Evolutionary conservation across 169 alveolate genomes (phyloP), one percentile per base, ranked within the genome.

Genomic region (Theileria annulata): DNA sequence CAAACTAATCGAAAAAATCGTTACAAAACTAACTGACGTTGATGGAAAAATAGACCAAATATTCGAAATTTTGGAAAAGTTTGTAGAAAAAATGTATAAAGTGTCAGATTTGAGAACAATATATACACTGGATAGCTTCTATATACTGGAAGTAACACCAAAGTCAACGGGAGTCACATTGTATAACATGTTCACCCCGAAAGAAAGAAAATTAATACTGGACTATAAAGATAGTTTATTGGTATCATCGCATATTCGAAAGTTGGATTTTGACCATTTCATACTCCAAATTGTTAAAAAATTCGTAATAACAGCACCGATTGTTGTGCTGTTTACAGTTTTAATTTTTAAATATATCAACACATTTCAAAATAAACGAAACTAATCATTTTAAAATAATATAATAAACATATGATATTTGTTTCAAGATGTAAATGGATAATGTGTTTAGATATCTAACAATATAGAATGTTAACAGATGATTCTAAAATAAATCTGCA

Each of bases 131-230:
- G 69, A 23, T 25, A 33, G 63, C 21, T 69, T 69, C 48, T 69
- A 69, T 23, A 56, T 69, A n/a, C 28, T 69, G 3, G 77, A 69
- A 73, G 48, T 69, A 19, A 42, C 25, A 31, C 51, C 77, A 69
- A 69, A 56, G 42, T 49, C 60, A 4, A 28, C 63, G 9, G 77
- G 77, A 56, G 5, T 48, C 48, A 28, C 51, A 4, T 23, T 69
- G 27, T 23, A 28, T 23, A 69, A 69, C 48, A 17, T 69, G 69
- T 69, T 69, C 27, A 17, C 35, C 3, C 28, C 19, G 19, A 31
- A 23, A 33, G 60, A 69, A 28, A 42, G 77, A 10, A 28, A 25
- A 12, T n/a, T 19, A 33, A 48, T 69, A 69, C 49, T 27, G 77
- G 48, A 69, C 42, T 56, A 33, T n/a, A 33, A 25, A 42, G 42